Evolutionary conservation across 805 yeast species (phyloP).

Genomic region (Cyberlindnera euphorbiiphila): DNA sequence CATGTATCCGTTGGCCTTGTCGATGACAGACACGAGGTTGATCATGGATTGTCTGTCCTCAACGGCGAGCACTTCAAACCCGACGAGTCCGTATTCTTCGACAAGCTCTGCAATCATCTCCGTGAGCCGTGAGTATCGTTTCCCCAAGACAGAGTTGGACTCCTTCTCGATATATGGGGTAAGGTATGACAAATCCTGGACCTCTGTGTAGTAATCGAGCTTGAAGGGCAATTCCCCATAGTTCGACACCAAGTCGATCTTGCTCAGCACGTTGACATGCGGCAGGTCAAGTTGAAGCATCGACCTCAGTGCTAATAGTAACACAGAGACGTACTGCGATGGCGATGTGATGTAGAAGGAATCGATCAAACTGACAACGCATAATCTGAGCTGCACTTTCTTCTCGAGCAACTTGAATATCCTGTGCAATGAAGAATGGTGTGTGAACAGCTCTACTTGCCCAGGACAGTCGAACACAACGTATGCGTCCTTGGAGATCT

Average conservation of each 20-base stretch:
- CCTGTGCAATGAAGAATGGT: conserved; percentile 66
- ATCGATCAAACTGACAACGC: conserved; percentile 86
- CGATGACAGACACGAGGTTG: conserved; percentile 67
- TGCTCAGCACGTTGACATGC: conserved; percentile 87
- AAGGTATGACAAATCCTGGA: conserved; percentile 71
- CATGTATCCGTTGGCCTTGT: conserved; percentile 89
- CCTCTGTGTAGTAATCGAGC: conserved; percentile 87
- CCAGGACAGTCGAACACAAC: conserved; percentile 91
- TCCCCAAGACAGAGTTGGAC: conserved; percentile 59
- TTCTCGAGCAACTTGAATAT: conserved; percentile 66
- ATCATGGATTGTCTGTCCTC: conserved; percentile 95
- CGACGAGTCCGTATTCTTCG: conserved; percentile 81
- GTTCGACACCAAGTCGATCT: conserved; percentile 73
- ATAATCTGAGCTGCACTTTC: conserved; percentile 63
- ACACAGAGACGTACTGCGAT: conserved; percentile 79
- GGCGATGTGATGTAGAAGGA: conserved; percentile 80
- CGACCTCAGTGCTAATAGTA: conserved; percentile 77
- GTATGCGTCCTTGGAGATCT: conserved; percentile 57
- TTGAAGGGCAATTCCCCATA: conserved; percentile 82
- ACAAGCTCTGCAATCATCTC: conserved; percentile 77
- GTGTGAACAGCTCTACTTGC: conserved; percentile 92
- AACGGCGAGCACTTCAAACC: conserved; percentile 83
- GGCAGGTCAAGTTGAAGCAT: conserved; percentile 94
- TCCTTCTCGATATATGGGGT: conserved; percentile 70
- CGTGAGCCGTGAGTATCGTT: conserved; percentile 62